These are phyloP conservation scores for Curvularia sp. DNA, from an alignment of 2,329 filamentous ascomycete species.

Conservation along the genomic window DNA sequence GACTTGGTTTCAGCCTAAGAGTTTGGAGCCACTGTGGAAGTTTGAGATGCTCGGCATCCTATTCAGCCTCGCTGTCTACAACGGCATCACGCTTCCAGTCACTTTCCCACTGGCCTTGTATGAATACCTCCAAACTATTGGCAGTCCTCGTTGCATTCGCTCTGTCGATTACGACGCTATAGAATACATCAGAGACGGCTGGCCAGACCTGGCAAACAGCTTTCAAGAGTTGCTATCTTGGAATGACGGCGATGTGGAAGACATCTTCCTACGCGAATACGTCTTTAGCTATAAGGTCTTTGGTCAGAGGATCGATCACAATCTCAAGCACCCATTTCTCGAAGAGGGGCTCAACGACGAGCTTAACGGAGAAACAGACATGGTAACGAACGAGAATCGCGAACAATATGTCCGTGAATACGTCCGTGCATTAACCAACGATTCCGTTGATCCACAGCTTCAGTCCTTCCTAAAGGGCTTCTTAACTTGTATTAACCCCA, in stretches of 20 bases:
- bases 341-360: background rate
- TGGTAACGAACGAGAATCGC: conserved; percentile 84
- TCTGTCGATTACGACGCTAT: conserved; percentile 46
- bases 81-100: conserved; percentile 87
- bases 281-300: conserved; percentile 76
- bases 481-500: conserved; percentile 72
- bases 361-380: conserved; percentile 60
- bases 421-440: conserved; percentile 54
- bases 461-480: conserved; percentile 86
- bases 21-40: conserved; percentile 84
- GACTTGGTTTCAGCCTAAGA: conserved; percentile 87
- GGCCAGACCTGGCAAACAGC: conserved; percentile 80
- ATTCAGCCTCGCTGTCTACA: conserved; percentile 90
- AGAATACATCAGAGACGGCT: conserved; percentile 85
- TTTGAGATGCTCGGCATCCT: conserved; percentile 88
- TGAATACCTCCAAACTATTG: conserved; percentile 71
- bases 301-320: conserved; percentile 61
- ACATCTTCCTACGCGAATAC: conserved; percentile 84
- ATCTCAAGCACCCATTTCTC: conserved; percentile 55
- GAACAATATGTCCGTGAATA: conserved; percentile 83
- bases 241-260: conserved; percentile 80
- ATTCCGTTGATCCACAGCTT: conserved; percentile 70
- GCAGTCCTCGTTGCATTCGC: conserved; percentile 47
- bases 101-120: conserved; percentile 89
- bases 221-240: conserved; percentile 77